Conservation (phyloP, 1,139 yeast genomes). For the Nematodospora anomalae region DNA sequence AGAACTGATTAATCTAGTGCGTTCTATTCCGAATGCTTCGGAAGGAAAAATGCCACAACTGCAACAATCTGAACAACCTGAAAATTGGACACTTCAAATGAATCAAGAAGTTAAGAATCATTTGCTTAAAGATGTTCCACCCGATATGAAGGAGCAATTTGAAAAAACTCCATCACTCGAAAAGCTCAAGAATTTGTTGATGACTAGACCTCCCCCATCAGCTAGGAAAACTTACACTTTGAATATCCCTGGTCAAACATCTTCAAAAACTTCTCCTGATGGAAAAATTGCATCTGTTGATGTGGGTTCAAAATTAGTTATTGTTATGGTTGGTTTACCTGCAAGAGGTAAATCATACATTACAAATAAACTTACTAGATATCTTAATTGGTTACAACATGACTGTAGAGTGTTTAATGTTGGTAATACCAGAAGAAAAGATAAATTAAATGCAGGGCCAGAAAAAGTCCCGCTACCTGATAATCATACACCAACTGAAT, state of each 20-base stretch:
- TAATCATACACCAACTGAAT: conserved; percentile 36
- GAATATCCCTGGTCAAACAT: conserved; percentile 90
- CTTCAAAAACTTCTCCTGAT: conserved; percentile 79
- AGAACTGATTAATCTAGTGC: conserved; percentile 18
- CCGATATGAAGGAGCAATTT: conserved; percentile 34
- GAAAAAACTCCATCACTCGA: conserved; percentile 47
- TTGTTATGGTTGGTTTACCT: conserved; percentile 93
- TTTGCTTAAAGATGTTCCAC: conserved; percentile 35
- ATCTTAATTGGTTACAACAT: conserved; percentile 89
- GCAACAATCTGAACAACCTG: background rate
- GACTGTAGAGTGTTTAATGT: conserved; percentile 89
- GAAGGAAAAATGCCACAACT: conserved; percentile 1
- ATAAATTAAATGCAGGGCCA: conserved; percentile 68
- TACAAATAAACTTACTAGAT: conserved; percentile 84
- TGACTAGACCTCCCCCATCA: conserved; percentile 39
- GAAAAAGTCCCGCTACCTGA: conserved; percentile 73
- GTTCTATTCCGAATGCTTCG: conserved; percentile 6
- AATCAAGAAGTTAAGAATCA: conserved; percentile 19
- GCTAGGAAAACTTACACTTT: conserved; percentile 69
- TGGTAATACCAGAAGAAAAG: conserved; percentile 85
- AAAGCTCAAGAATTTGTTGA: conserved; percentile 36
- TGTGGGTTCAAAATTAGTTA: conserved; percentile 75
- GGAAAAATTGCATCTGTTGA: conserved; percentile 73
- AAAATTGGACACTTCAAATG: conserved; percentile 7
- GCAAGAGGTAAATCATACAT: conserved; percentile 93